These are phyloP conservation scores for Penicillium hordei DNA, from an alignment of 2,329 filamentous ascomycete genomes.

Conservation along the genomic window DNA sequence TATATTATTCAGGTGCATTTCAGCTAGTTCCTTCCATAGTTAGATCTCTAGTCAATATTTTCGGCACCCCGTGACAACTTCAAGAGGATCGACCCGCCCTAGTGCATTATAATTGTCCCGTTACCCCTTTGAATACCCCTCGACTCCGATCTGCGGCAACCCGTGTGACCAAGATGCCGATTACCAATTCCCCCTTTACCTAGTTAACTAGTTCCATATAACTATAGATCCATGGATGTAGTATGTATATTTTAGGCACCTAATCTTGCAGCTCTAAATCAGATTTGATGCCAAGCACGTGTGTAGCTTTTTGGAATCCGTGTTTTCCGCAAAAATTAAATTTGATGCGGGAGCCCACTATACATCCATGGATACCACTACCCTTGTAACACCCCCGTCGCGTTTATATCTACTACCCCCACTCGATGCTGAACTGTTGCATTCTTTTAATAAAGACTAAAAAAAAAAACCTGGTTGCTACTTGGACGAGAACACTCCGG, in stretches of 20 bases:
- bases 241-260: background rate
- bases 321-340: background rate
- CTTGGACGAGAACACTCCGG: background rate
- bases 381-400: background rate
- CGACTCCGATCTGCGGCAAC: slow-evolving; percentile 11
- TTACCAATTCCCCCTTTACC: background rate
- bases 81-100: background rate
- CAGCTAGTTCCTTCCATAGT: background rate
- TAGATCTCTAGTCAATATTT: slow-evolving; percentile 6
- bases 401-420: background rate
- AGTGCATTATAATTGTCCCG: background rate
- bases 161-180: slow-evolving; percentile 6
- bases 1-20: background rate
- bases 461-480: background rate
- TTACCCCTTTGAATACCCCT: background rate
- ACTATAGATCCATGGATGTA: background rate
- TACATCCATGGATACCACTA: background rate
- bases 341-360: background rate
- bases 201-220: no score
- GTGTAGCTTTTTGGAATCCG: background rate
- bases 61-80: slow-evolving; percentile 10
- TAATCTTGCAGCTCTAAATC: background rate
- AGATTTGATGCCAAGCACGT: slow-evolving; percentile 1
- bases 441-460: background rate
- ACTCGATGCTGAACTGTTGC: background rate